phyloP scores from a whole-genome alignment of 164 flowering plant genomes.

The Warburgia ugandensis region DNA sequence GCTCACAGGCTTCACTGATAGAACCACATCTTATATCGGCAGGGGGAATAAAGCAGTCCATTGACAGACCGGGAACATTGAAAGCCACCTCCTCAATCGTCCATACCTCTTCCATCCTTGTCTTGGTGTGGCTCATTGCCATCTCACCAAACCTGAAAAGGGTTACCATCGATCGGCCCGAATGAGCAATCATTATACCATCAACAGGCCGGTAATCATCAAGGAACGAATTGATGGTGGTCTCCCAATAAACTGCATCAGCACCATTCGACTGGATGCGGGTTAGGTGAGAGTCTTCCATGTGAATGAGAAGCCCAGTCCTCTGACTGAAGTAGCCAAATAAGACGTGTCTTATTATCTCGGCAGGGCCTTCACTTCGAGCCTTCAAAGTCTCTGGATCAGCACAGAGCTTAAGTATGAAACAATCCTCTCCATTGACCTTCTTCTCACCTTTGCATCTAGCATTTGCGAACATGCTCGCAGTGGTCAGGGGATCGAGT shows the following conservation, averaged over 20 bases:
- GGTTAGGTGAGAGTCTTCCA: constrained; percentile 64
- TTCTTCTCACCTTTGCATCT: constrained; percentile 68
- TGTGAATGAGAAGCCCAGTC: constrained; percentile 53
- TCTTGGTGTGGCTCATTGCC: constrained; percentile 70
- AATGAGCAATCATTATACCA: constrained; percentile 65
- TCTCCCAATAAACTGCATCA: constrained; percentile 67
- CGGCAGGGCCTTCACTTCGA: constrained; percentile 61
- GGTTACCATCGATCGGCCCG: constrained; percentile 52
- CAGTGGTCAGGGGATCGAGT: constrained; percentile 60
- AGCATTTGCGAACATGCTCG: constrained; percentile 58
- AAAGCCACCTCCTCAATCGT: constrained; percentile 65
- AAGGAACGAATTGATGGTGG: constrained; percentile 60
- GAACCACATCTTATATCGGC: constrained; percentile 68
- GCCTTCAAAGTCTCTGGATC: constrained; percentile 51
- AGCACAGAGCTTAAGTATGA: constrained; percentile 57
- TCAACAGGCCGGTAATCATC: constrained; percentile 57
- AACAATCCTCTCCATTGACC: constrained; percentile 61
- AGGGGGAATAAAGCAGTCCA: constrained; percentile 66
- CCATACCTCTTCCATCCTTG: constrained; percentile 66
- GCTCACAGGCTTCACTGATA: too few relatives aligned
- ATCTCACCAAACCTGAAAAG: constrained; percentile 64
- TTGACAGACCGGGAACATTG: constrained; percentile 52
- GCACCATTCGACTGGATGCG: constrained; percentile 57
- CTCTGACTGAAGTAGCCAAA: constrained; percentile 65
- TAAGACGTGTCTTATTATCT: constrained; percentile 57